These are phyloP conservation scores for Fusarium sp. DNA, from an alignment of 2,329 filamentous ascomycete species.

Conservation along the genomic window DNA sequence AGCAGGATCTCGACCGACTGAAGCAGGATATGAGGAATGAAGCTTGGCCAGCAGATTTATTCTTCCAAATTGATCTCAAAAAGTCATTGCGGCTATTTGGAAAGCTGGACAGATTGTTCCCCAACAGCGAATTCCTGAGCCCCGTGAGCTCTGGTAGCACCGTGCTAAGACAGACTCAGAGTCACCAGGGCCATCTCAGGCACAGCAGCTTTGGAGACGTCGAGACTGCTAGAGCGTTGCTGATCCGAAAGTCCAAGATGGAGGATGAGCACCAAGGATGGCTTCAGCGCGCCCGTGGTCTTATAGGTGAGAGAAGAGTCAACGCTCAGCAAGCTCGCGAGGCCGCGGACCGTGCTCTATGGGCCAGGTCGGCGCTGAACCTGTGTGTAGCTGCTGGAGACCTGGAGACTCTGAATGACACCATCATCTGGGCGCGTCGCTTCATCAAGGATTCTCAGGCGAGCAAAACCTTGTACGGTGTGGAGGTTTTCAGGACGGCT, in stretches of 20 bases:
- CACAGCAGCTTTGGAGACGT: conserved; percentile 19
- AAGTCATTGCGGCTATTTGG: conserved; percentile 29
- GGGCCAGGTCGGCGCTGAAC: conserved; percentile 42
- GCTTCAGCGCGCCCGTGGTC: conserved; percentile 16
- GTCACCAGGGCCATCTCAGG: conserved; percentile 3
- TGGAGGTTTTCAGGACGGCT: not conserved
- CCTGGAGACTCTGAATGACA: conserved; percentile 35
- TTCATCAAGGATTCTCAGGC: conserved; percentile 44
- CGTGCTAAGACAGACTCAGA: conserved; percentile 16
- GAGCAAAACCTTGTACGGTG: conserved; percentile 26
- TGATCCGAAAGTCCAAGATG: conserved; percentile 20
- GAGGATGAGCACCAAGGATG: conserved; percentile 20
- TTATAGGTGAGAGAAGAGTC: conserved; percentile 36
- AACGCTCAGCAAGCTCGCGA: conserved; percentile 40
- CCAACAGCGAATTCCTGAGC: conserved; percentile 26
- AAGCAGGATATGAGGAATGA: not conserved
- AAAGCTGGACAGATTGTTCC: conserved; percentile 24
- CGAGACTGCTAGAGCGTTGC: conserved; percentile 20
- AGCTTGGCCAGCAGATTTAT: conserved; percentile 27
- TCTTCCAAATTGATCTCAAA: conserved; percentile 21
- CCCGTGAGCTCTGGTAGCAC: not conserved
- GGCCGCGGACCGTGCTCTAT: conserved; percentile 37
- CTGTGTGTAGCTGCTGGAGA: conserved; percentile 43
- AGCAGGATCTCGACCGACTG: conserved; percentile 5
- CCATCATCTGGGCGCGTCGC: conserved; percentile 43